Evolutionary conservation across 768 basidiomycete species (phyloP).

Genomic region (Suillus subalutaceus): DNA sequence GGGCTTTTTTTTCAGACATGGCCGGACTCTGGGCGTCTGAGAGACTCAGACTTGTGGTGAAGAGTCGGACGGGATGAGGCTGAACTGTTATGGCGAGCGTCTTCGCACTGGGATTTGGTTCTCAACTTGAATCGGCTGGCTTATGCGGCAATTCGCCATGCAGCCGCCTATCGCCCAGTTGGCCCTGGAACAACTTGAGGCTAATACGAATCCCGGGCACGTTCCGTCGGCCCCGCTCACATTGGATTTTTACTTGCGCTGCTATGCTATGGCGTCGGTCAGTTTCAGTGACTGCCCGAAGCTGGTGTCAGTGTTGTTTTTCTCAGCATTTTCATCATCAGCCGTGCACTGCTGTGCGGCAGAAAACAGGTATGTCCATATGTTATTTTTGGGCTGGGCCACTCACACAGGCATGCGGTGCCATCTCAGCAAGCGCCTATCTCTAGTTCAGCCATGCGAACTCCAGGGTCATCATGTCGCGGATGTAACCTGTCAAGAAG

Average conservation of each 20-base stretch:
- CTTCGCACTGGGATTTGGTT: slow-evolving; percentile 16
- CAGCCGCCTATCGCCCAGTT: not conserved
- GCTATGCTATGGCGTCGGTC: not conserved
- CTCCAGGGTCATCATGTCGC: not conserved
- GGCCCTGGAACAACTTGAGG: not conserved
- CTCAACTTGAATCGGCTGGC: slow-evolving; percentile 15
- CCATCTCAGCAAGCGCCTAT: not conserved
- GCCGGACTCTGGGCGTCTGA: slow-evolving; percentile 11
- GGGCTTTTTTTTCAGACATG: slow-evolving; percentile 32
- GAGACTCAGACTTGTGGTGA: slow-evolving; percentile 15
- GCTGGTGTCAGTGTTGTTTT: not conserved
- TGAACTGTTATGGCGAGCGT: slow-evolving; percentile 32
- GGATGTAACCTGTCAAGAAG: not conserved
- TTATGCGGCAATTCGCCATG: slow-evolving; percentile 15
- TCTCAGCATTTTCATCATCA: not conserved
- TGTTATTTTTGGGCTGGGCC: not conserved
- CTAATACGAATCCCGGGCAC: not conserved
- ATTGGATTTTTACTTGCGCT: not conserved
- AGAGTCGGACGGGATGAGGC: slow-evolving; percentile 18
- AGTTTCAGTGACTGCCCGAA: not conserved
- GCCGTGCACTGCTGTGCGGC: not conserved
- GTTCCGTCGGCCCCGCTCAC: not conserved
- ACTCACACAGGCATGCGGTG: slow-evolving; percentile 1
- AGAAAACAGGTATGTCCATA: not conserved
- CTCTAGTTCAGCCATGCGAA: not conserved